A percentile compares a stretch with the other conserved stretches of the same genome.
Conservation (phyloP, 2,329 filamentous ascomycete genomes). For the Neonectria ditissima region DNA sequence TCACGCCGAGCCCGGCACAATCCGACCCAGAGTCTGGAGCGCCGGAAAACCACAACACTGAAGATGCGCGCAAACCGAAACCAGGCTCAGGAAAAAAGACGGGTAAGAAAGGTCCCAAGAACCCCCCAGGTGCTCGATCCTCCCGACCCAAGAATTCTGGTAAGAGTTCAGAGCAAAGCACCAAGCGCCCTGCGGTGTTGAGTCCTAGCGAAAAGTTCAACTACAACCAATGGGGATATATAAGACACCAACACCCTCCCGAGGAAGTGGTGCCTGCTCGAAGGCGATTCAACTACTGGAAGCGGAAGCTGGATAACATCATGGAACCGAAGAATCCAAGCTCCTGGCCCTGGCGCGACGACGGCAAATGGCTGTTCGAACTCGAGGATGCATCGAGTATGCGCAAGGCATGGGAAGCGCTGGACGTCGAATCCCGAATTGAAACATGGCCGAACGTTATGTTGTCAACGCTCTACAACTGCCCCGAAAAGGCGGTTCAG, state of each 20-base stretch:
- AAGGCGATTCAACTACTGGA: slow-evolving; percentile 47
- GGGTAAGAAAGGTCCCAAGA: background rate
- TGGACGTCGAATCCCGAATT: slow-evolving; percentile 43
- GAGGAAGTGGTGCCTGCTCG: slow-evolving; percentile 39
- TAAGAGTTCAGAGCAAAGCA: slow-evolving; percentile 10
- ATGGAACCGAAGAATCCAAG: slow-evolving; percentile 28
- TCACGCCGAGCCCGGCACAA: background rate
- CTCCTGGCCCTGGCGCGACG: slow-evolving; percentile 43
- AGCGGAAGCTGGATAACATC: slow-evolving; percentile 42
- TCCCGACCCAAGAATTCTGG: slow-evolving; percentile 6
- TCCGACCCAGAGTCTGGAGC: background rate
- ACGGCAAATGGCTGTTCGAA: slow-evolving; percentile 48
- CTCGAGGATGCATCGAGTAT: slow-evolving; percentile 47
- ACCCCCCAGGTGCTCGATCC: background rate
- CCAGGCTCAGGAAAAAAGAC: background rate
- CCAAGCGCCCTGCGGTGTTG: slow-evolving; percentile 9
- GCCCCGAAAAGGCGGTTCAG: slow-evolving; percentile 47
- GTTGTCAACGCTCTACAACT: slow-evolving; percentile 50
- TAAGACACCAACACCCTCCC: slow-evolving; percentile 44
- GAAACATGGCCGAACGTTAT: slow-evolving; percentile 50
- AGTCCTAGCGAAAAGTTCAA: slow-evolving; percentile 20
- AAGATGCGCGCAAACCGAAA: background rate
- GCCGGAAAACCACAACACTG: background rate
- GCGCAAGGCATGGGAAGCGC: slow-evolving; percentile 48
- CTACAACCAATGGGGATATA: slow-evolving; percentile 49